Evolutionary conservation across 371 early-diverging fungal species (phyloP).

Genomic region (Nematocida ironsii): DNA sequence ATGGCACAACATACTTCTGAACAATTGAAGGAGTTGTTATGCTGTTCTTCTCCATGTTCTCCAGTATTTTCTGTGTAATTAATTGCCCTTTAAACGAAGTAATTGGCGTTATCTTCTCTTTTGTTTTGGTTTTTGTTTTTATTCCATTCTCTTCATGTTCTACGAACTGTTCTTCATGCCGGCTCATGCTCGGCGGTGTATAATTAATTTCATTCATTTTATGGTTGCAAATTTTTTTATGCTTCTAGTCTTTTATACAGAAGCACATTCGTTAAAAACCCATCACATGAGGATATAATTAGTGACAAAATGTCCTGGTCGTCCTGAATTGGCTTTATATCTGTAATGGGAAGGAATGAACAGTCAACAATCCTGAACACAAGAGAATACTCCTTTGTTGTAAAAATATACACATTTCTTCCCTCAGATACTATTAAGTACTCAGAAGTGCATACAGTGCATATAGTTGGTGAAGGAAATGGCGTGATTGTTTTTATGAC

Average conservation of each 20-base stretch:
- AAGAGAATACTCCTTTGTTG: constrained; percentile 9
- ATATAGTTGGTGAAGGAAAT: constrained; percentile 61
- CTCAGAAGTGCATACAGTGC: constrained; percentile 33
- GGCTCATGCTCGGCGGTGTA: constrained; percentile 35
- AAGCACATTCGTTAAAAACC: constrained; percentile 38
- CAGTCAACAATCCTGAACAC: constrained; percentile 60
- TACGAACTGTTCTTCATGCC: constrained; percentile 1
- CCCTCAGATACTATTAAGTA: constrained; percentile 57
- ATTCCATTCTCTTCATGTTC: constrained; percentile 30
- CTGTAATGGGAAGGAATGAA: constrained; percentile 67
- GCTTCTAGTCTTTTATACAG: constrained; percentile 9
- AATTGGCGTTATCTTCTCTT: constrained; percentile 27
- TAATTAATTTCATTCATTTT: constrained; percentile 18
- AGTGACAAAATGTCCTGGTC: not conserved
- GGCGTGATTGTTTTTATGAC: constrained; percentile 58
- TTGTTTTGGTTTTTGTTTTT: constrained; percentile 25
- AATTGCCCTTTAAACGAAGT: constrained; percentile 50
- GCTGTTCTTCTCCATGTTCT: constrained; percentile 82
- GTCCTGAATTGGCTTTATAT: constrained; percentile 52
- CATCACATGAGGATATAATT: constrained; percentile 40
- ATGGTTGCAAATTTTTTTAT: constrained; percentile 47
- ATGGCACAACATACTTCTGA: constrained; percentile 82
- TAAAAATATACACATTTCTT: constrained; percentile 63
- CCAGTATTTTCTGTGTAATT: constrained; percentile 56
- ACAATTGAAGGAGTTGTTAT: constrained; percentile 90